Base-by-base conservation (phyloP, 2,329 filamentous ascomycete species). In the Dendryphion nanum region DNA sequence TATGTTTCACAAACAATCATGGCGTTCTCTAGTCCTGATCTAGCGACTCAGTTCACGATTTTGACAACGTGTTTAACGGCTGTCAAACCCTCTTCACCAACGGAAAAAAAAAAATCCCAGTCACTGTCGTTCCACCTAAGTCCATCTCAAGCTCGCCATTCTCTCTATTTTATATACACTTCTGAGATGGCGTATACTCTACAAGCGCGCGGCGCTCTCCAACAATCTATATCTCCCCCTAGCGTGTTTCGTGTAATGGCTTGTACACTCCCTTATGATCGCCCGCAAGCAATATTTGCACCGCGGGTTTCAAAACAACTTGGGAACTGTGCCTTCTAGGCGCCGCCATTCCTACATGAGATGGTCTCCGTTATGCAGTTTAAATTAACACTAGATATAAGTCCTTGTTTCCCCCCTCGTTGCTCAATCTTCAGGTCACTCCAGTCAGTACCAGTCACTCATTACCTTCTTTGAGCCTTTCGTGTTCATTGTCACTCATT, bases 211-310 rank as follows among this genome's bases (percentile, higher is more conserved):
- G n/a, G n/a, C n/a, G n/a, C n/a, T n/a, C n/a, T n/a, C n/a, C n/a
- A n/a, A n/a, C n/a, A n/a, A n/a, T n/a, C 35, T 45, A 40, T 26
- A 35, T 44, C 24, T 38, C 23, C 36, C 39, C 35, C 38, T 61
- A 57, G 55, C 50, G 56, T 30, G 46, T 53, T 55, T 56, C 46
- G 44, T 46, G 48, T 58, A 62, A 62, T 63, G 44, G 53, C 59
- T 46, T 33, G 42, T 14, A 38, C 42, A 43, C 40, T 48, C 50
- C 46, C 52, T 57, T 42, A 54, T 55, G 46, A 58, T 53, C 48
- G 24, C 37, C 48, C 19, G 19, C 48, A 50, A 32, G 44, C 47
- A 54, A 53, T 33, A 30, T 28, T 24, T 37, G 34, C 45, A 45
- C 46, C 41, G 35, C 40, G 10, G 38, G 42, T 53, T 50, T 54